Evolutionary conservation across 257 asterid genomes (phyloP), one percentile per base, ranked within the genome.

Genomic region (Solanum chmielewskii): DNA sequence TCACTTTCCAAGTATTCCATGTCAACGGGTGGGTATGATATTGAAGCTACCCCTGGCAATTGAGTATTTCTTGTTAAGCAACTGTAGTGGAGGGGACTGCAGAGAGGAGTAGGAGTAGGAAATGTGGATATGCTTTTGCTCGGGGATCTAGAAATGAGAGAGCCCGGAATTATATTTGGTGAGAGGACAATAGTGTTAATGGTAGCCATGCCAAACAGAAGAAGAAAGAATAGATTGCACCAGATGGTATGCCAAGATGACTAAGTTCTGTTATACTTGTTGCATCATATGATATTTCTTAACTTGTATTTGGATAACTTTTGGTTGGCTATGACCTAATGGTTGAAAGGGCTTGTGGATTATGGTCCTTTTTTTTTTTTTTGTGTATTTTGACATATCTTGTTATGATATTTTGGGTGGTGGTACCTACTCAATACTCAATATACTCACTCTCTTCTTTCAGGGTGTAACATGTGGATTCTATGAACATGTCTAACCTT

Each of bases 1-100:
- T 91, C 92, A 11, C 86, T 86, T 88, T 93, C 89, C 83, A 92
- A 89, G 71, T 88, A 85, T 15, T 73, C 93, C 9, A 70, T 88
- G 68, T 91, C 91, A 13, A 69, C 68, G 23, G 90, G 89, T 2
- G 90, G 89, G 49, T 37, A 89, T 25, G 90, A 73, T 74, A 87
- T 76, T 23, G 91, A 71, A 42, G 90, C 93, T 44, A 74, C 90
- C 23, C 89, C 91, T 75, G 90, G 88, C 86, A 88, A 78, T 52
- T 86, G 52, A 70, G 89, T 42, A 56, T 86, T 90, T 84, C 90
- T 84, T 85, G 85, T 91, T 49, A 23, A 84, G 86, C 73, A 68
- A 21, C 83, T 4, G 86, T 56, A 69, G 4, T 59, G 87, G 66
- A 64, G 25, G 71, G 80, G 68, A 77, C 60, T 83, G 52, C 39